Evolutionary conservation across 371 early-diverging fungal species (phyloP), one percentile per base, ranked within the genome.

Genomic region (Coemansia sp.): DNA sequence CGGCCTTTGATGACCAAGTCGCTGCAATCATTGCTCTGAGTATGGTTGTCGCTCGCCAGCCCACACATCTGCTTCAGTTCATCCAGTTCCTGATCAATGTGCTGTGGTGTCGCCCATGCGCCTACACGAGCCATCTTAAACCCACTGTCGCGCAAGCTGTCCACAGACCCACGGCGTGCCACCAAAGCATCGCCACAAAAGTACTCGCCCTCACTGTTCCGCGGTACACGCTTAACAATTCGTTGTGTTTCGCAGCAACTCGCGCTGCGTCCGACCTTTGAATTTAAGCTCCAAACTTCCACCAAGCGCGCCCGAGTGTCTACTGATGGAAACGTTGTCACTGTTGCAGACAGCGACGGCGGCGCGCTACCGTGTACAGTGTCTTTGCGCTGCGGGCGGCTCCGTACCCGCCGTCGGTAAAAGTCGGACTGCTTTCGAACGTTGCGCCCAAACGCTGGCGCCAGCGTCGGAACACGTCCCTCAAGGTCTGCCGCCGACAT

Each of bases 11-110:
- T 37, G 14, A 12, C 39, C 9, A 21, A 3, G 30, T 23, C 50
- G 56, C 26, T 39, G 26, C 26, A 26, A 30, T 21, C 33, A 18
- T 20, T 40, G 7, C 23, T 37, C 33, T 57, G 57, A 20, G 23
- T 30, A 37, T n/a, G 16, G 11, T n/a, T 8, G 9, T 21, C 58
- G 33, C 23, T 21, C n/a, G 40, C 40, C 9, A 30, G 23, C 58
- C 33, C 33, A 30, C 47, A 44, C 28, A 40, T 16, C 12, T 39
- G 63, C 63, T 23, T 12, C 56, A 55, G 16, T n/a, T 48, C 30
- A 47, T 57, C 72, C 39, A 73, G 54, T 18, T 62, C 66, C 40
- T 61, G 53, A 26, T 65, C 51, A 23, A 73, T 37, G 37, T 37
- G 60, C 54, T 69, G 62, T 9, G 71, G 63, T 21, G 63, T 57